Conservation (phyloP, 768 basidiomycete genomes). For the Pleurotus citrinopileatus region DNA sequence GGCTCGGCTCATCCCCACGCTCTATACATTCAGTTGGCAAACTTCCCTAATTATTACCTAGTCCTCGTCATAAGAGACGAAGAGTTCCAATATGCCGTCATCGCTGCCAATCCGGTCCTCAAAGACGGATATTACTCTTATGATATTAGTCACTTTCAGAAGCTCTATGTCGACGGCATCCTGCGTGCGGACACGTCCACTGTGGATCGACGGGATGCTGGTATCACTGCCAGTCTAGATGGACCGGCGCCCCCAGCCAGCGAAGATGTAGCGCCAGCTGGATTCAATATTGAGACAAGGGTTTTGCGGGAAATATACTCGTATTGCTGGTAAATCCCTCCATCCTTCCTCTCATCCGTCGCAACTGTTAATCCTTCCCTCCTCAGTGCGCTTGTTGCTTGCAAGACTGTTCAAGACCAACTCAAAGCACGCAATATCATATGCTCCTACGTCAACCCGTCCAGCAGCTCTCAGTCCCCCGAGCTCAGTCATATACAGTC, state of each 20-base stretch:
- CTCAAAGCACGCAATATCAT: conserved; percentile 80
- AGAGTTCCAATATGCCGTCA: conserved; percentile 78
- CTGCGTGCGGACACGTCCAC: not conserved
- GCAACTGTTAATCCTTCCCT: not conserved
- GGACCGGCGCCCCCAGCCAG: not conserved
- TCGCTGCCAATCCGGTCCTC: conserved; percentile 47
- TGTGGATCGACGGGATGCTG: not conserved
- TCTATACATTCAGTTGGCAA: conserved; percentile 75
- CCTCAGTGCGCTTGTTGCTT: conserved; percentile 87
- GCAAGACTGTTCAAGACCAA: conserved; percentile 84
- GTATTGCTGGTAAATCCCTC: conserved; percentile 70
- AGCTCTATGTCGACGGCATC: conserved; percentile 46
- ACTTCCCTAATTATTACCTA: conserved; percentile 79
- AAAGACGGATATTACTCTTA: conserved; percentile 4
- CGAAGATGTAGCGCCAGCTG: conserved; percentile 4
- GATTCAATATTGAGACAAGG: conserved; percentile 69
- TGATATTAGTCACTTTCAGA: conserved; percentile 4
- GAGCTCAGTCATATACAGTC: conserved; percentile 63
- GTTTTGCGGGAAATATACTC: conserved; percentile 77
- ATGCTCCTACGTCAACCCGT: conserved; percentile 70
- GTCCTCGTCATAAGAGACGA: conserved; percentile 79
- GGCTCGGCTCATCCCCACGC: conserved; percentile 59
- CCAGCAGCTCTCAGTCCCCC: conserved; percentile 35
- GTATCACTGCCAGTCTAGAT: not conserved
- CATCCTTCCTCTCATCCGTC: not conserved